phyloP scores from a whole-genome alignment of 2,329 filamentous ascomycete species.

The Rugonectria rugulosa region DNA sequence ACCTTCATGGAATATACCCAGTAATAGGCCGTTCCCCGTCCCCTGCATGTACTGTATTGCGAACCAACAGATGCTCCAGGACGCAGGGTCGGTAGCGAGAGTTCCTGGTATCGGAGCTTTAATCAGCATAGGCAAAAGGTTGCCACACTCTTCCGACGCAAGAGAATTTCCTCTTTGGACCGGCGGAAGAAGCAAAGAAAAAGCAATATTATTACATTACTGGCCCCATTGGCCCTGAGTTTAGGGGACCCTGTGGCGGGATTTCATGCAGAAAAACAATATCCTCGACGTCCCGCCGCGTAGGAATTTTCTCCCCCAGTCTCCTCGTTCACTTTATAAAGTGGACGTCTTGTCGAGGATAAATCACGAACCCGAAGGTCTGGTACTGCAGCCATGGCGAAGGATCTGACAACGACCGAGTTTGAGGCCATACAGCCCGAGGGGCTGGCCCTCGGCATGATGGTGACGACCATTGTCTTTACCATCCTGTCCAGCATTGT shows the following conservation, averaged over 20 bases:
- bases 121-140: too few relatives aligned
- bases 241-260: not conserved
- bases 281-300: not conserved
- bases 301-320: not conserved
- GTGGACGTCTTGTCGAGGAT: not conserved
- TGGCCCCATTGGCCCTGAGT: too few relatives aligned
- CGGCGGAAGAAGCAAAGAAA: too few relatives aligned
- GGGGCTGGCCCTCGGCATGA: constrained; percentile 21
- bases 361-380: not conserved
- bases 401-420: constrained; percentile 24
- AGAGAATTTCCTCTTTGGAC: too few relatives aligned
- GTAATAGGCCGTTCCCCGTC: too few relatives aligned
- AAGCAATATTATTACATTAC: too few relatives aligned
- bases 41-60: too few relatives aligned
- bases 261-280: not conserved
- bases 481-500: constrained; percentile 20
- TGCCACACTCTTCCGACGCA: too few relatives aligned
- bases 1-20: too few relatives aligned
- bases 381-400: constrained; percentile 17
- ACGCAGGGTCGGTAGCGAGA: too few relatives aligned
- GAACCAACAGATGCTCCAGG: too few relatives aligned
- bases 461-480: constrained; percentile 22
- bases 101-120: too few relatives aligned
- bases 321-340: not conserved
- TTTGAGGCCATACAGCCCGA: constrained; percentile 27